These are phyloP conservation scores for Geotrichum australiense DNA, from an alignment of 1,139 yeast species.

Conservation along the genomic window DNA sequence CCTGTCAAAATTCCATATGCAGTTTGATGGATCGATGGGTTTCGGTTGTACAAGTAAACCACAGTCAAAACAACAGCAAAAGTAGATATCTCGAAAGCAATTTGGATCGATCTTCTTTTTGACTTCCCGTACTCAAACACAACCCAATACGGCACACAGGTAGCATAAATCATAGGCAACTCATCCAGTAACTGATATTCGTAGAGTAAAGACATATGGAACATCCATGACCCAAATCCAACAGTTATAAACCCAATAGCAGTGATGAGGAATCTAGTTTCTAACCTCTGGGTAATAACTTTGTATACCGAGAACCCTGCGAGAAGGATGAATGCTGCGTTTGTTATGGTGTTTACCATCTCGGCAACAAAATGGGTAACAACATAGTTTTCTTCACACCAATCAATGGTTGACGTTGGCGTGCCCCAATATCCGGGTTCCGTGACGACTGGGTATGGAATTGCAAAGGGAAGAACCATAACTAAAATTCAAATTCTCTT, in stretches of 20 bases:
- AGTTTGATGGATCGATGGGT: constrained; percentile 85
- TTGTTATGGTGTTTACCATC: constrained; percentile 74
- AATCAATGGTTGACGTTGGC: constrained; percentile 67
- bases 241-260: constrained; percentile 78
- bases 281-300: constrained; percentile 54
- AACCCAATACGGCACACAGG: constrained; percentile 91
- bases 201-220: constrained; percentile 89
- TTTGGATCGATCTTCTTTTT: constrained; percentile 32
- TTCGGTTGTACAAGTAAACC: constrained; percentile 56
- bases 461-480: constrained; percentile 21
- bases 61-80: constrained; percentile 53
- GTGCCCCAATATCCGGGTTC: constrained; percentile 31
- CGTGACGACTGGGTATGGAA: constrained; percentile 30
- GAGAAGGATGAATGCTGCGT: constrained; percentile 56
- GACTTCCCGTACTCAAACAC: constrained; percentile 61
- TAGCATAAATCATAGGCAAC: constrained; percentile 95
- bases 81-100: constrained; percentile 31
- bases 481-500: neutral
- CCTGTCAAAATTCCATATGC: constrained; percentile 63
- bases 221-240: constrained; percentile 90
- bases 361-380: constrained; percentile 85
- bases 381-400: constrained; percentile 96
- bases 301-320: constrained; percentile 63
- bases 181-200: constrained; percentile 90
- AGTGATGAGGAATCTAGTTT: constrained; percentile 60